Evolutionary conservation across 768 basidiomycete genomes (phyloP), one percentile per base, ranked within the genome.

Genomic region (Butyriboletus loyo): DNA sequence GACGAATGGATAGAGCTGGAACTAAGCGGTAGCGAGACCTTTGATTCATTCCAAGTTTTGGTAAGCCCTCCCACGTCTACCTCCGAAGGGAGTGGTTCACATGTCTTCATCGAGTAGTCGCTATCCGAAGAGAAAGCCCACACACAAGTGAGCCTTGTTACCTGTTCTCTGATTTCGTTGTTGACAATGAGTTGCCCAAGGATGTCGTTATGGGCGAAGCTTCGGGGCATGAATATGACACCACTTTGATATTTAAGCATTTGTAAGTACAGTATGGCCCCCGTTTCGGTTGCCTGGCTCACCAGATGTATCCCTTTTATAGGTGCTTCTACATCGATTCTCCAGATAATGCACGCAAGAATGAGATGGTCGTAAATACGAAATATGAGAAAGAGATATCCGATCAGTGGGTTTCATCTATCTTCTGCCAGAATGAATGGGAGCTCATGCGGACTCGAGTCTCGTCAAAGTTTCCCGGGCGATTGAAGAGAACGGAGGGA

Each of bases 281-380:
- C 32, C 11, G 19, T 38, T 19, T 47, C 9, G 36, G 9, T 27
- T 21, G 5, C 17, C 11, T 30, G 9, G 39, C 32, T 51, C 35
- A 45, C 45, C 9, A 6, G 15, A 35, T 37, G 5, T 1, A 17
- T 36, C 19, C 6, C 32, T 13, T 46, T 39, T n/a, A 17, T 48
- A 94, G 92, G 56, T 84, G 83, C 59, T 95, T 96, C 69, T 98
- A 97, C 70, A 75, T 98, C 34, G 95, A 98, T 67, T 82, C 89
- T 3, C 79, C 85, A 0, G 76, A 76, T 21, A 92, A 92, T 60
- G 92, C 94, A 0, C 69, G 66, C 8, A 72, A 75, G 65, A 78
- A 91, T 56, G 81, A 77, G 10, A 82, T 96, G 77, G 41, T 55
- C 3, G 74, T 86, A 31, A 80, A 80, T 46, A 65, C 79, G 42